Percentiles rank a stretch among this genome's conserved stretches.
Conservation (phyloP, 2,329 filamentous ascomycete species). For the Botrytis medusae region DNA sequence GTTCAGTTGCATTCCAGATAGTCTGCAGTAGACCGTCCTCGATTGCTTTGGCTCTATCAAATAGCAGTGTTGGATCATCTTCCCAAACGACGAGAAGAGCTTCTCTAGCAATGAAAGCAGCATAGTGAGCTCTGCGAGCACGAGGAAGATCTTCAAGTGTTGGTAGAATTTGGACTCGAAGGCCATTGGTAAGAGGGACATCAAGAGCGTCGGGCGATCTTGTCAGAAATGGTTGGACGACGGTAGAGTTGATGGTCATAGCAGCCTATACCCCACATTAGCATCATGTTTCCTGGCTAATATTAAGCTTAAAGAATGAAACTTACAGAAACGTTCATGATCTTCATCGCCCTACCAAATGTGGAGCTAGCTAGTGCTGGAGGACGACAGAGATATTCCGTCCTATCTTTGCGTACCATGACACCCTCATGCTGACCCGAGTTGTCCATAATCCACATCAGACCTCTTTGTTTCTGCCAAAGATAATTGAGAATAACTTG, state of each 20-base stretch:
- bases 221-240: constrained; percentile 75
- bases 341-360: constrained; percentile 63
- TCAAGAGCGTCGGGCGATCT: constrained; percentile 72
- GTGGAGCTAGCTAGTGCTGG: constrained; percentile 60
- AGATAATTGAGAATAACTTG: constrained; percentile 83
- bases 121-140: constrained; percentile 76
- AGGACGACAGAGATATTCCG: constrained; percentile 72
- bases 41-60: constrained; percentile 68
- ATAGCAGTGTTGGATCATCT: constrained; percentile 70
- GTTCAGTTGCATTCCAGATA: constrained; percentile 65
- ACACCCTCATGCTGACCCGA: constrained; percentile 70
- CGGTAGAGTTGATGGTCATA: constrained; percentile 77
- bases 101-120: constrained; percentile 72
- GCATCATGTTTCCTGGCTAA: background rate
- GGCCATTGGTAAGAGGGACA: constrained; percentile 72
- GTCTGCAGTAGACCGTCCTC: constrained; percentile 76
- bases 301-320: background rate
- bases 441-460: constrained; percentile 71
- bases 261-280: constrained; percentile 53
- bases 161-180: constrained; percentile 74
- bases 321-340: constrained; percentile 68
- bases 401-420: constrained; percentile 65
- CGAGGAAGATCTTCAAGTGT: constrained; percentile 68
- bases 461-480: constrained; percentile 75
- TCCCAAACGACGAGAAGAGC: constrained; percentile 78